phyloP scores from a whole-genome alignment of 2,329 filamentous ascomycete species.

The Paecilomyces formosus region DNA sequence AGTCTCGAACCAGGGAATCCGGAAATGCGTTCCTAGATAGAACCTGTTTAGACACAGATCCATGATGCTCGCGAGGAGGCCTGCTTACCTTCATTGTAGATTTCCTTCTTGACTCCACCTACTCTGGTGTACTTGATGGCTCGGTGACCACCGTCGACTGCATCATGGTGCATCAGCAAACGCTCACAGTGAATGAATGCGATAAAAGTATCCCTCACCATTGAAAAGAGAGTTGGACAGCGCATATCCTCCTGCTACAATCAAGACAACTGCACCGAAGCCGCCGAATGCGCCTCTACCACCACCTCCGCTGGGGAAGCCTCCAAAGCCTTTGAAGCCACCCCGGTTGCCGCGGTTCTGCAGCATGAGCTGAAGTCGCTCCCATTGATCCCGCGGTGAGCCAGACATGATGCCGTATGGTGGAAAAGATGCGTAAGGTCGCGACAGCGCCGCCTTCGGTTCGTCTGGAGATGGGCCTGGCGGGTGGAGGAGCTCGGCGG shows the following conservation, averaged over 20 bases:
- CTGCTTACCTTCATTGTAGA: slow-evolving; percentile 77
- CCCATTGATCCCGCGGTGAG: slow-evolving; percentile 61
- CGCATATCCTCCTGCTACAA: slow-evolving; percentile 37
- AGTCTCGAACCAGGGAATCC: slow-evolving; percentile 95
- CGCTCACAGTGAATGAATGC: not conserved
- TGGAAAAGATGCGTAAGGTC: slow-evolving; percentile 13
- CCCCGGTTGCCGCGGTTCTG: slow-evolving; percentile 44
- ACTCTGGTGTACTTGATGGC: slow-evolving; percentile 97
- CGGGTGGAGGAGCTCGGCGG: slow-evolving; percentile 6
- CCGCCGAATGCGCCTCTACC: slow-evolving; percentile 45
- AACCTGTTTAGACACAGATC: not conserved
- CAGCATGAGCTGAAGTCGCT: slow-evolving; percentile 56
- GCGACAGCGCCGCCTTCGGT: slow-evolving; percentile 1
- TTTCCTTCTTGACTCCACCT: slow-evolving; percentile 90
- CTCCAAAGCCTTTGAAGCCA: slow-evolving; percentile 37
- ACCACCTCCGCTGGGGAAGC: slow-evolving; percentile 48
- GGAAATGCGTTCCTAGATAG: slow-evolving; percentile 75
- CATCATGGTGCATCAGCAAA: slow-evolving; percentile 3
- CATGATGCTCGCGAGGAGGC: not conserved
- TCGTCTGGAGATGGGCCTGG: slow-evolving; percentile 1
- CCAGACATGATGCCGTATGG: slow-evolving; percentile 33
- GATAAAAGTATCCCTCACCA: slow-evolving; percentile 38
- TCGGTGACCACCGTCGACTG: slow-evolving; percentile 94
- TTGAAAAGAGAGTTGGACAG: slow-evolving; percentile 59
- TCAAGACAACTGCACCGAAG: slow-evolving; percentile 47